Conservation (phyloP, 345 rosid species). For the Stellera chamaejasme region DNA sequence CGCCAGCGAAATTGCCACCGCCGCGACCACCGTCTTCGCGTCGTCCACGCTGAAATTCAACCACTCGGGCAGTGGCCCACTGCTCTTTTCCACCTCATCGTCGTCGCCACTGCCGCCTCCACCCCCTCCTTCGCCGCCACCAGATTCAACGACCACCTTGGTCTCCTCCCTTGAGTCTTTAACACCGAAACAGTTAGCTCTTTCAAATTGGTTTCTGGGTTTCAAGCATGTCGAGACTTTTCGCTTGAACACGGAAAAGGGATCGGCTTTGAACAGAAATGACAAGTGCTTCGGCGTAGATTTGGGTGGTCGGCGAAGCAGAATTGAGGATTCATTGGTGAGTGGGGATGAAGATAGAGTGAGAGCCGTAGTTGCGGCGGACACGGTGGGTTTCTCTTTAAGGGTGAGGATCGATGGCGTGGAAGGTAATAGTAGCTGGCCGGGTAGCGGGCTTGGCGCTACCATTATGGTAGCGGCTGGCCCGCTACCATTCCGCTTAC, state of each 20-base stretch:
- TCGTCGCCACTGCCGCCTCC: constrained; percentile 45
- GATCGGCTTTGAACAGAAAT: constrained; percentile 5
- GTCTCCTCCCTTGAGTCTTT: constrained; percentile 48
- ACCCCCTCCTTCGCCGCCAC: constrained; percentile 28
- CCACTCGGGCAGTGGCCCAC: constrained; percentile 55
- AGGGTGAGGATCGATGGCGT: too few species aligned
- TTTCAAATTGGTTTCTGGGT: constrained; percentile 12
- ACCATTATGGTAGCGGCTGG: too few species aligned
- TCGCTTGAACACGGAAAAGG: background rate
- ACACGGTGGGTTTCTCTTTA: too few species aligned
- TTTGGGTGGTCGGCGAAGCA: too few species aligned
- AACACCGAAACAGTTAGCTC: constrained; percentile 26
- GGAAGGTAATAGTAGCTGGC: too few species aligned
- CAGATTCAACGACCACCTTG: background rate
- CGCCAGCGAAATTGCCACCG: constrained; percentile 65
- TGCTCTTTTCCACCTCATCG: constrained; percentile 29
- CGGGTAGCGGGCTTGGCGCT: too few species aligned
- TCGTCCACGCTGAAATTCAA: constrained; percentile 35
- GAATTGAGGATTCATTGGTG: too few species aligned
- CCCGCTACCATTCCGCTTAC: too few species aligned
- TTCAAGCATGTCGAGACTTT: constrained; percentile 7
- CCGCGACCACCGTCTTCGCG: constrained; percentile 71
- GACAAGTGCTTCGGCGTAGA: background rate
- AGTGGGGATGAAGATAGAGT: too few species aligned
- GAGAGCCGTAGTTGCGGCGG: too few species aligned